Percentiles rank a stretch among this genome's conserved stretches.
Evolutionary conservation across 2,329 filamentous ascomycete genomes (phyloP).

Genomic region (Colletotrichum destructivum): DNA sequence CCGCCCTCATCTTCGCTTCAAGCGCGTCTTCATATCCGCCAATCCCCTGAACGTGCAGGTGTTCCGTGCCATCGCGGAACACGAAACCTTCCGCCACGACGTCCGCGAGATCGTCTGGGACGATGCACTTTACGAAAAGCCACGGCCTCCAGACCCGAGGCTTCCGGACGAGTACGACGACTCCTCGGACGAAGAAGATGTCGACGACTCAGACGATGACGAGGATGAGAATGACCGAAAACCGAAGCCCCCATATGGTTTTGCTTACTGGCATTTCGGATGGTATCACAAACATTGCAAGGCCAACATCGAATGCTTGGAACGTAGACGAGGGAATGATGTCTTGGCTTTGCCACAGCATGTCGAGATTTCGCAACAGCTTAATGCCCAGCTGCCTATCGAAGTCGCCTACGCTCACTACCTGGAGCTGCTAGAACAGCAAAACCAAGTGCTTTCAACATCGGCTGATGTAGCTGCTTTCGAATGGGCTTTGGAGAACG

Average conservation of each 20-base stretch:
- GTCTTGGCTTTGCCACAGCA: not conserved
- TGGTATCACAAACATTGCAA: not conserved
- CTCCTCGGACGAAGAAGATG: not conserved
- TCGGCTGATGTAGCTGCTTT: constrained; percentile 51
- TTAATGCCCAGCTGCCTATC: constrained; percentile 10
- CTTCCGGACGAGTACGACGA: not conserved
- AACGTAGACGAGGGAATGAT: not conserved
- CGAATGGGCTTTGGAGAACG: constrained; percentile 47
- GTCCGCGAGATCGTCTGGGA: constrained; percentile 59
- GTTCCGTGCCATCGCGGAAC: constrained; percentile 53
- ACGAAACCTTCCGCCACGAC: constrained; percentile 50
- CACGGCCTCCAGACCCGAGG: not conserved
- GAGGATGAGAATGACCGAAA: not conserved
- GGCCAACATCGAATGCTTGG: not conserved
- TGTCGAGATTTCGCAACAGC: constrained; percentile 1
- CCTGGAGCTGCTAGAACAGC: constrained; percentile 50
- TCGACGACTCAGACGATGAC: not conserved
- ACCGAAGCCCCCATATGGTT: not conserved
- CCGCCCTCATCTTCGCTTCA: constrained; percentile 7
- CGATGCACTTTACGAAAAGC: constrained; percentile 45
- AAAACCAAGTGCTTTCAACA: constrained; percentile 49
- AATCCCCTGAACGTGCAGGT: constrained; percentile 56
- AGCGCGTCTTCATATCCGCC: constrained; percentile 57
- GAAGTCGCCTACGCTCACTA: constrained; percentile 49
- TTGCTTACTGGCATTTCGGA: constrained; percentile 2